Evolutionary conservation across 345 rosid genomes (phyloP), one percentile per base, ranked within the genome.

Genomic region (Boechera retrofracta): DNA sequence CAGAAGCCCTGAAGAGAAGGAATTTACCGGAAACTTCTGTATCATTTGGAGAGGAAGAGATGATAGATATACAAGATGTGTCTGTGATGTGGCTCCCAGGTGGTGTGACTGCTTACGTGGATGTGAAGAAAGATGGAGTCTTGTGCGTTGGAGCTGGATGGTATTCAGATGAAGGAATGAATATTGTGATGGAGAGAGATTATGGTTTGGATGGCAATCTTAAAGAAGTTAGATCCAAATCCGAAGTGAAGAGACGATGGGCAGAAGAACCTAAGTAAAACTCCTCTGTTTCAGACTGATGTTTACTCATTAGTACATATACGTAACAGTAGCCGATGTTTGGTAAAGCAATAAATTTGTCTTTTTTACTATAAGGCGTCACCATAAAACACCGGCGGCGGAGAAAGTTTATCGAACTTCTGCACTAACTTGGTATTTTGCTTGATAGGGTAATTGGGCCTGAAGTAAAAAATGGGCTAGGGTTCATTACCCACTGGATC

Each of bases 121-220:
- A 94, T 74, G 84, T 92, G 39, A 74, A 76, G 73, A 82, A 86
- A 66, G 97, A 92, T 26, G 98, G 98, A 26, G 77, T 85, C 13
- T 86, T 94, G 42, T 88, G 97, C 69, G 83, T 94, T 13, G 97
- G 97, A 11, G 85, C 84, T 5, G 96, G 96, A 36, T 94, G 98
- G 98, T 90, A 94, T 72, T 94, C 97, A 0, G 93, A 87, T 1
- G 94, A 94, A 81, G 98, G 97, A 32, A 87, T 90, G 57, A 94
- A 94, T 82, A 93, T 89, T 44, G 98, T 87, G 45, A 89, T 94
- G 94, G 97, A 94, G 71, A 88, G 97, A 78, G 94, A 90, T 72
- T 94, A 94, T 64, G 97, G 84, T 21, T 15, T 80, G 12, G 97
- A 94, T 82, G 98, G 98, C 54, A 86, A 82, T 82, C 86, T 94